Conservation (phyloP, 305 asterid genomes). For the Petunia hybrid region DNA sequence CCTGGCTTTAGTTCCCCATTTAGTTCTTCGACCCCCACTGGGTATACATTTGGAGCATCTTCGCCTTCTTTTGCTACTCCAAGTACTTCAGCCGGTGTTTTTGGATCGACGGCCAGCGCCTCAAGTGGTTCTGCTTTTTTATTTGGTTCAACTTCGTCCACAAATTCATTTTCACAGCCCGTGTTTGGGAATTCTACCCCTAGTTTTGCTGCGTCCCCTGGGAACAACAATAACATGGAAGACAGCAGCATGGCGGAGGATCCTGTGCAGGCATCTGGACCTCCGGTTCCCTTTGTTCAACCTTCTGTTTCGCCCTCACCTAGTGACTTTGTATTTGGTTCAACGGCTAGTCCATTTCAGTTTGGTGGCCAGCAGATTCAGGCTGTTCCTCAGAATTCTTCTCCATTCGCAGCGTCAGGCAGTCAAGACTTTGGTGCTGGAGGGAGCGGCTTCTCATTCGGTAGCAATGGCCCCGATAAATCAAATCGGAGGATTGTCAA, state of each 20-base stretch:
- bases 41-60: conserved; percentile 60
- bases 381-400: conserved; percentile 51
- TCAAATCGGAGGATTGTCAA: conserved; percentile 63
- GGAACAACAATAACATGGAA: conserved; percentile 68
- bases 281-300: conserved; percentile 67
- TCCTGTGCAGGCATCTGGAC: conserved; percentile 64
- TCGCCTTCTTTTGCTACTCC: conserved; percentile 53
- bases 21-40: conserved; percentile 51
- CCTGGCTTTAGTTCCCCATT: conserved; percentile 41
- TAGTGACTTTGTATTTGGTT: conserved; percentile 57
- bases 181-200: conserved; percentile 54
- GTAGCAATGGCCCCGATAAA: conserved; percentile 78
- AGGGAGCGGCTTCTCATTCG: conserved; percentile 82
- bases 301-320: conserved; percentile 57
- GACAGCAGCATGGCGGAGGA: conserved; percentile 99
- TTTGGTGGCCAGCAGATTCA: conserved; percentile 74
- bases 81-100: conserved; percentile 44
- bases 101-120: conserved; percentile 48
- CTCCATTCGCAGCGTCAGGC: conserved; percentile 62
- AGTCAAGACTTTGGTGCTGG: conserved; percentile 66
- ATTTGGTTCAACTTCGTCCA: conserved; percentile 48
- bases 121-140: conserved; percentile 50
- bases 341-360: conserved; percentile 61
- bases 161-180: conserved; percentile 45
- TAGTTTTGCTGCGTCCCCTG: conserved; percentile 53